Percentiles rank a stretch among this genome's conserved stretches.
phyloP scores from a whole-genome alignment of 192 early-diverging fungal species.

The Coemansia sp. region DNA sequence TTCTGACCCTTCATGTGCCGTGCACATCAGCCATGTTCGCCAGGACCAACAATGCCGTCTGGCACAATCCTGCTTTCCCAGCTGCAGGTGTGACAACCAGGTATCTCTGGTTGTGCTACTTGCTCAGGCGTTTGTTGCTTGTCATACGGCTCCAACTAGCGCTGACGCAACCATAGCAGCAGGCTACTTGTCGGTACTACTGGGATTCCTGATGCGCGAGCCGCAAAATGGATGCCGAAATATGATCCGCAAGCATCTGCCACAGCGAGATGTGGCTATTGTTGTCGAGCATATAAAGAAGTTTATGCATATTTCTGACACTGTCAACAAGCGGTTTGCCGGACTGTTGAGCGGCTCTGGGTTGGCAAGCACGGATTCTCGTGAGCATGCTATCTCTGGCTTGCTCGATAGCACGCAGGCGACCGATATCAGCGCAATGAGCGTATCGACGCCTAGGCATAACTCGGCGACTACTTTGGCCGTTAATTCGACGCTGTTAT shows the following conservation, averaged over 20 bases:
- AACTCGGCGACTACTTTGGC: constrained; percentile 7
- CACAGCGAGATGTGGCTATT: constrained; percentile 13
- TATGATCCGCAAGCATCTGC: constrained; percentile 20
- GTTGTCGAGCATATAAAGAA: constrained; percentile 29
- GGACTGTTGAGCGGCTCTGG: constrained; percentile 28
- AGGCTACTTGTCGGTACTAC: constrained; percentile 41
- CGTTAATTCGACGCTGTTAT: constrained; percentile 14
- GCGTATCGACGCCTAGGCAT: not conserved
- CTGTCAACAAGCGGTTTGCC: constrained; percentile 30
- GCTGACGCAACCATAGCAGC: constrained; percentile 39
- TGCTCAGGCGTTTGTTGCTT: constrained; percentile 29
- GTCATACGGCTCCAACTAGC: constrained; percentile 10
- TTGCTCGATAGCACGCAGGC: not conserved
- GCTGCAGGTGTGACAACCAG: constrained; percentile 24
- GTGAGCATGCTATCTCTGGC: too few relatives aligned
- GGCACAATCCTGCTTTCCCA: constrained; percentile 24
- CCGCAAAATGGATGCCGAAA: constrained; percentile 8
- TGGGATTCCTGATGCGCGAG: constrained; percentile 39
- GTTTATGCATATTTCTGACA: constrained; percentile 38
- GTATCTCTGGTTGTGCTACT: constrained; percentile 26
- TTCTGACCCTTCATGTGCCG: constrained; percentile 34
- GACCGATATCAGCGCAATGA: not conserved
- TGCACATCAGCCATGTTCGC: constrained; percentile 28
- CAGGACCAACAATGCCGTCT: constrained; percentile 37
- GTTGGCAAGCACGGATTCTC: not conserved